Base-by-base conservation (phyloP, 116 monocot genomes). In the Papilionanthe hybrid region DNA sequence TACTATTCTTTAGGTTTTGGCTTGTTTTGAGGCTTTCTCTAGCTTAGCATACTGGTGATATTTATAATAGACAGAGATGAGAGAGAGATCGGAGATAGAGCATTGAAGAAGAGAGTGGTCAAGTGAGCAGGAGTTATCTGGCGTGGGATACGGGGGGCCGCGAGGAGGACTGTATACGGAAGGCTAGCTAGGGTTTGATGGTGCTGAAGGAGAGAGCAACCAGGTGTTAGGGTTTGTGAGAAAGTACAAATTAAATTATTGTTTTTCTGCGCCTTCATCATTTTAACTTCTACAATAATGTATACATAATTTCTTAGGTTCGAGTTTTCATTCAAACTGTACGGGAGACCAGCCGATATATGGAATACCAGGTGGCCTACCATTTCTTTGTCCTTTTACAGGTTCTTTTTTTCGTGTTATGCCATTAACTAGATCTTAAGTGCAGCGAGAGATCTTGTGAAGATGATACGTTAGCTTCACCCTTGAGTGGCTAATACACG, bases 101-200 rank as follows among this genome's bases (percentile, higher is more conserved):
- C 20, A 67, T 11, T 58, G 77, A 65, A 5, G 7, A 15, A 67
- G 42, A 42, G 48, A 47, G 29, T 69, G 25, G 23, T 25, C 10
- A 23, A 57, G 73, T 37, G n/a, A n/a, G n/a, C 68, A 81, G 68
- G 19, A 8, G n/a, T 75, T 81, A 28, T 81, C 75, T 77, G 82
- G 67, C 45, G 44, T 10, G 5, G 60, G 81, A 48, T 45, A 75
- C 55, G 73, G 73, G 73, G 71, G 44, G 42, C n/a, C 18, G 22
- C 44, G 44, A 73, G 44, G 44, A 22, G 42, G 42, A 45, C 53
- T 53, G 50, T 32, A 68, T 22, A 72, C 49, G 32, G 28, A 78
- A 71, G 10, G 27, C 78, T 27, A 48, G 28, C 30, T 74, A 78
- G 83, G 78, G 63, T 83, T 83, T n/a, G 71, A 44, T 72, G 53